These are phyloP conservation scores for Xylaria sp. DNA, from an alignment of 2,329 filamentous ascomycete genomes.

Conservation along the genomic window DNA sequence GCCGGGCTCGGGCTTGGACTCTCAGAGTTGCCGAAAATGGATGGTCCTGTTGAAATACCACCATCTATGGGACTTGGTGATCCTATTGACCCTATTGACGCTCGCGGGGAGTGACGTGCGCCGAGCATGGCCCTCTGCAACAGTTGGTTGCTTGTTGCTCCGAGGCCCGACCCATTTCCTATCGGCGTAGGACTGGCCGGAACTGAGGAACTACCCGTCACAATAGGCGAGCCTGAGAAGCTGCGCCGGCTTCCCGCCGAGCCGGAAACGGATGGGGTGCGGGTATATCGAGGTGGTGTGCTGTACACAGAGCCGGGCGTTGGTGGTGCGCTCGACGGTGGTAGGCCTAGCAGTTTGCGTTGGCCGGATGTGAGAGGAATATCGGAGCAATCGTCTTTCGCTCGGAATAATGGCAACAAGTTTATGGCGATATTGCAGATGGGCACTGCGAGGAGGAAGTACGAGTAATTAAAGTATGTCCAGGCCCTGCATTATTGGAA, in stretches of 20 bases:
- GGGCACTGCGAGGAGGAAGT: slow-evolving; percentile 65
- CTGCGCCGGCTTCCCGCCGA: slow-evolving; percentile 71
- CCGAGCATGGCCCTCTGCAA: slow-evolving; percentile 74
- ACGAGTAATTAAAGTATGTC: slow-evolving; percentile 57
- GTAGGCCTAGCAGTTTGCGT: slow-evolving; percentile 83
- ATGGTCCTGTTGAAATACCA: slow-evolving; percentile 39
- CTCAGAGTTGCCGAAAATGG: slow-evolving; percentile 64
- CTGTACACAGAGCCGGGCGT: slow-evolving; percentile 79
- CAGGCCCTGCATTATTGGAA: slow-evolving; percentile 42
- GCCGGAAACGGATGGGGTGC: slow-evolving; percentile 73
- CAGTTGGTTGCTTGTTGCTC: slow-evolving; percentile 66
- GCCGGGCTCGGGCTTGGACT: slow-evolving; percentile 76
- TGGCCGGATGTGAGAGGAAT: slow-evolving; percentile 93
- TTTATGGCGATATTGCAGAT: slow-evolving; percentile 78
- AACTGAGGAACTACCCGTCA: slow-evolving; percentile 62
- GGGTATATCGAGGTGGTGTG: slow-evolving; percentile 87
- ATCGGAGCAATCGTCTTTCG: slow-evolving; percentile 82
- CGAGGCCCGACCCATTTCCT: slow-evolving; percentile 40
- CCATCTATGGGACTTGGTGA: slow-evolving; percentile 40
- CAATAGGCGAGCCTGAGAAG: slow-evolving; percentile 68
- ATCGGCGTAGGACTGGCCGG: slow-evolving; percentile 50
- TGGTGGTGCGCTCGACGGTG: slow-evolving; percentile 70
- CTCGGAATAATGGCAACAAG: slow-evolving; percentile 76
- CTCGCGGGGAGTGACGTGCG: slow-evolving; percentile 66
- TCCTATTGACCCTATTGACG: slow-evolving; percentile 54